A percentile compares a stretch with the other conserved stretches of the same genome.
Conservation (phyloP, 331 rosid species). For the Malus hybrid region DNA sequence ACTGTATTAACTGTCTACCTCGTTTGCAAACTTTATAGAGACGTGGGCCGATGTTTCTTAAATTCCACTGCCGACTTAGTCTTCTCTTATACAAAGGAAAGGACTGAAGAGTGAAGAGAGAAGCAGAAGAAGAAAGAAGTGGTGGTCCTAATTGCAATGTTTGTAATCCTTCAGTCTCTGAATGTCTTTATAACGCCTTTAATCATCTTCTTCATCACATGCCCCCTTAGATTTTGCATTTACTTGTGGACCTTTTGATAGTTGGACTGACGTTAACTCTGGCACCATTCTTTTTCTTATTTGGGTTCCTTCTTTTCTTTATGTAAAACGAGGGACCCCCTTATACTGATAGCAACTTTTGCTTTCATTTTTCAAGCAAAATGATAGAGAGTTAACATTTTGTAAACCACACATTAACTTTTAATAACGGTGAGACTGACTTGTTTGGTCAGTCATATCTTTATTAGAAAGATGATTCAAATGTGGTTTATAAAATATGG, state of each 20-base stretch:
- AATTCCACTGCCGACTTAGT: conserved; percentile 40
- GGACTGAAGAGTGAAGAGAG: background rate
- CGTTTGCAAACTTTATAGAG: conserved; percentile 46
- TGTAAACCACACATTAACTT: too few species aligned
- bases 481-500: too few species aligned
- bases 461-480: too few species aligned
- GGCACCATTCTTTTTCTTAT: background rate
- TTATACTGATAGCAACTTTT: background rate
- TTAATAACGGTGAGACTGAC: too few species aligned
- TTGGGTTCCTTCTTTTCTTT: background rate
- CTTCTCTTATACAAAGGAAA: conserved; percentile 18
- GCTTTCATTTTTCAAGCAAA: background rate
- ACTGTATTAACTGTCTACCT: conserved; percentile 49
- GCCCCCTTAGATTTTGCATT: conserved; percentile 52
- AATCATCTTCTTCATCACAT: conserved; percentile 47
- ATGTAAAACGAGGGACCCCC: background rate
- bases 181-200: conserved; percentile 31
- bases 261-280: conserved; percentile 53
- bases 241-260: conserved; percentile 44
- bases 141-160: conserved; percentile 23
- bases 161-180: conserved; percentile 2
- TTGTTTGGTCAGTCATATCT: too few species aligned
- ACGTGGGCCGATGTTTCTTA: conserved; percentile 58
- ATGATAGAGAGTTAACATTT: too few species aligned
- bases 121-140: background rate